These are phyloP conservation scores for Primulina eburnea DNA, from an alignment of 257 asterid genomes.

Conservation along the genomic window DNA sequence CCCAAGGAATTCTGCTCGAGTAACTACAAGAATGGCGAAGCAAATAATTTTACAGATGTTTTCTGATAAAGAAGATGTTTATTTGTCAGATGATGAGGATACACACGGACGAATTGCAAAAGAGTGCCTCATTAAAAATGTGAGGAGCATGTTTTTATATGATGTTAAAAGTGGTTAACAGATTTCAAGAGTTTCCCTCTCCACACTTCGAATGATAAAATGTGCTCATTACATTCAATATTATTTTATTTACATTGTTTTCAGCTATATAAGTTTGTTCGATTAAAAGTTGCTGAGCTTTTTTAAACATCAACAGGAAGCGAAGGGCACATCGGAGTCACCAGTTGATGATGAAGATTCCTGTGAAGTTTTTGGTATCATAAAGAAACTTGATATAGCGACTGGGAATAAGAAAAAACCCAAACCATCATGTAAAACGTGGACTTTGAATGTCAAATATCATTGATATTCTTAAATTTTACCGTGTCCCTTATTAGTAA, in stretches of 20 bases:
- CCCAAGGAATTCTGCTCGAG: constrained; percentile 38
- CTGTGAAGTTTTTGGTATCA: constrained; percentile 80
- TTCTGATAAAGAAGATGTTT: constrained; percentile 70
- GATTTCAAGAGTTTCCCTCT: constrained; percentile 1
- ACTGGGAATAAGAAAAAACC: constrained; percentile 65
- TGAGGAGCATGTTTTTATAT: constrained; percentile 36
- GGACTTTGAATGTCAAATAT: constrained; percentile 10
- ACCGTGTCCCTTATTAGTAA: constrained; percentile 7
- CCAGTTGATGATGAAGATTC: constrained; percentile 79
- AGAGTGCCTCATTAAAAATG: constrained; percentile 53
- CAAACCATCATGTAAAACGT: constrained; percentile 64
- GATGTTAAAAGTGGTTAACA: constrained; percentile 6
- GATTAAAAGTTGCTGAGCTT: constrained; percentile 12
- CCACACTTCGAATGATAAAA: neutral
- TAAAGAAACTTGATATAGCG: constrained; percentile 73
- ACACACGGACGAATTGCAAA: constrained; percentile 46
- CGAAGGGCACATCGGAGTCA: constrained; percentile 40
- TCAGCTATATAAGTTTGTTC: constrained; percentile 10
- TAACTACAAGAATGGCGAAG: constrained; percentile 60
- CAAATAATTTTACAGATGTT: constrained; percentile 65
- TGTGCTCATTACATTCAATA: neutral
- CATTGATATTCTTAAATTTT: neutral
- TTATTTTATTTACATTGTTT: neutral
- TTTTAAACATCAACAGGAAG: constrained; percentile 50
- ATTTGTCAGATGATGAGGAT: constrained; percentile 76